These are phyloP conservation scores for Spencermartinsiella ligniputridi DNA, from an alignment of 1,139 yeast species.

Conservation along the genomic window DNA sequence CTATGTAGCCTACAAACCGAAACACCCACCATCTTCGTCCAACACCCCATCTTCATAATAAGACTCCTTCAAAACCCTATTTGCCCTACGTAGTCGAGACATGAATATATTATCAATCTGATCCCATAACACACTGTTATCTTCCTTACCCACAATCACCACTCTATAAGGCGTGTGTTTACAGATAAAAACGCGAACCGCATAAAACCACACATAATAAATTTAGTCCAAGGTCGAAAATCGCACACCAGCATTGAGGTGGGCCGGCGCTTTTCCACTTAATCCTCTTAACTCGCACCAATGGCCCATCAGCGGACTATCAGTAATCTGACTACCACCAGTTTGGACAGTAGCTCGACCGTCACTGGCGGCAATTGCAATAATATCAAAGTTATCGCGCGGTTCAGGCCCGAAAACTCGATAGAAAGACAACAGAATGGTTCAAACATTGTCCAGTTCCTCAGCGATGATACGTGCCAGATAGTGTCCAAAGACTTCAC, in stretches of 20 bases:
- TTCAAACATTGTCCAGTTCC: slow-evolving; percentile 11
- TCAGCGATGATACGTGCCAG: slow-evolving; percentile 19
- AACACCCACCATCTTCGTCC: background rate
- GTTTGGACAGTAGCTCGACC: background rate
- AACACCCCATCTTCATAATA: background rate
- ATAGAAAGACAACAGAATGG: slow-evolving; percentile 15
- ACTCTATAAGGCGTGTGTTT: too few species aligned
- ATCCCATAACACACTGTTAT: too few species aligned
- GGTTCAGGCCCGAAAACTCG: slow-evolving; percentile 51
- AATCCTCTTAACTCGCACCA: too few species aligned
- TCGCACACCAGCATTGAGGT: too few species aligned
- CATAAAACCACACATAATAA: too few species aligned
- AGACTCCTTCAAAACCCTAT: background rate
- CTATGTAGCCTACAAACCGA: background rate
- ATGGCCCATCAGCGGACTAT: background rate
- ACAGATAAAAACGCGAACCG: too few species aligned
- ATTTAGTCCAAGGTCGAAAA: too few species aligned
- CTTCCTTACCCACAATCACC: too few species aligned
- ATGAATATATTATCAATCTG: too few species aligned
- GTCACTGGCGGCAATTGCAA: slow-evolving; percentile 9
- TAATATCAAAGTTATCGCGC: slow-evolving; percentile 59
- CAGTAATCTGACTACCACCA: background rate
- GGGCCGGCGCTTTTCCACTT: too few species aligned
- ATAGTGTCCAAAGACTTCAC: slow-evolving; percentile 19
- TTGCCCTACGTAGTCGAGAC: background rate